Base-by-base conservation (phyloP, 805 yeast genomes). In the Candida sphagnicola region DNA sequence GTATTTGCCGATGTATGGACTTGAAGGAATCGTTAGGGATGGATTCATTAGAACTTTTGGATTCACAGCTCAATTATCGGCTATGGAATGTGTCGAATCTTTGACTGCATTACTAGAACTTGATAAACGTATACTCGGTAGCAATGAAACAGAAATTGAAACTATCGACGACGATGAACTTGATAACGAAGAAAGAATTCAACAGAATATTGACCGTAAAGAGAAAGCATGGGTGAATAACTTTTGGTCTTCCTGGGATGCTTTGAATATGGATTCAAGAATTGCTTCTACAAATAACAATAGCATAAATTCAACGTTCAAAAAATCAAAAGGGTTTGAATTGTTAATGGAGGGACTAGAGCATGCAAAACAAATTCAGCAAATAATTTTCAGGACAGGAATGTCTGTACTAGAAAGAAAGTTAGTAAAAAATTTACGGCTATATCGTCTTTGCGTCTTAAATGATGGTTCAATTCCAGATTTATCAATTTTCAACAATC, bases 21-120 rank as follows among this genome's bases (percentile, higher is more conserved):
- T 93, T 21, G 93, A 85, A 41, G 93, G 87, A 28, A 71, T 93
- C 19, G 77, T 85, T 0, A 71, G 90, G 44, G 90, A 85, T 31
- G 98, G 99, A 0, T 89, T 93, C 43, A 73, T 88, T 5, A 73
- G 96, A 43, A 79, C 85, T 4, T 89, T 77, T 61, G 99, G 99
- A 0, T 91, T 75, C 54, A 79, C 85, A 43, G 96, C 97, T 1
- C 78, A 85, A 11, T 69, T 91, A 12, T 80, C 95, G 28, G 98
- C 98, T 0, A 85, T 88, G 60, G 99, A 93, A 57, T 88, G 84
- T 54, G 96, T 86, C 3, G 97, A 93, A 54, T 77, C 96, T 0
- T 64, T 93, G 6, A 77, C 89, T 3, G 96, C 98, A 2, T 59
- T 91, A 38, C 63, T 93, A 17, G 97, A 93, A 53, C 75, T 72